phyloP scores from a whole-genome alignment of 139 green algal species.

The Tetradesmus obliquus region DNA sequence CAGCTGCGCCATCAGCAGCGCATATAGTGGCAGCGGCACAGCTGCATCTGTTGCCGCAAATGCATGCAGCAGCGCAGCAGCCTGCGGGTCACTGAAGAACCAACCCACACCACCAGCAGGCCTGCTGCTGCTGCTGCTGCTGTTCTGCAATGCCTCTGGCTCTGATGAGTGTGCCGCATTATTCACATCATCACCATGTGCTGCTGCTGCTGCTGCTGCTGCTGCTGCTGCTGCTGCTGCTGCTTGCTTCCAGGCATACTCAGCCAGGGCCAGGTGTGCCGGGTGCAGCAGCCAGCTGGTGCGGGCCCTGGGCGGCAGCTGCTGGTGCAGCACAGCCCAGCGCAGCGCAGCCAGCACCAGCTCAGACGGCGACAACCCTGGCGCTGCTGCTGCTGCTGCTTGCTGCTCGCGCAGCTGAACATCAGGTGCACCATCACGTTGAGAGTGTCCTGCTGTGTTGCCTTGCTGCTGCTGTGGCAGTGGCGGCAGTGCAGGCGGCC shows the following conservation, averaged over 20 bases:
- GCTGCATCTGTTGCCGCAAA: slow-evolving; percentile 10
- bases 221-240: slow-evolving; percentile 44
- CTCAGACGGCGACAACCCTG: background rate
- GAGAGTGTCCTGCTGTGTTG: background rate
- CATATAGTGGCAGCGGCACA: background rate
- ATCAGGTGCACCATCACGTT: background rate
- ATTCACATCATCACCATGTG: too few species aligned
- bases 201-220: slow-evolving; percentile 31
- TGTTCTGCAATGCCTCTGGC: background rate
- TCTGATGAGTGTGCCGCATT: background rate
- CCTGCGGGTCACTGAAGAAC: slow-evolving; percentile 13
- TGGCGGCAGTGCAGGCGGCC: background rate
- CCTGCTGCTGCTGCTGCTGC: slow-evolving; percentile 22
- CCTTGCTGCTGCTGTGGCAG: background rate
- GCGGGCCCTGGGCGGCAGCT: background rate
- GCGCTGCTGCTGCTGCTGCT: slow-evolving; percentile 1
- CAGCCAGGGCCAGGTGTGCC: slow-evolving; percentile 9
- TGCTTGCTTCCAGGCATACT: background rate
- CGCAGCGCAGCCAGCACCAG: background rate
- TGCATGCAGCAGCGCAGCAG: slow-evolving; percentile 9
- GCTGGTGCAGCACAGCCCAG: slow-evolving; percentile 6
- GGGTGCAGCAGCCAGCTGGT: slow-evolving; percentile 10
- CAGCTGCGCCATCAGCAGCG: background rate
- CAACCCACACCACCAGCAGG: background rate
- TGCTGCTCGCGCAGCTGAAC: background rate